Conservation (phyloP, 805 yeast species). For the Yarrowia yakushimensis region DNA sequence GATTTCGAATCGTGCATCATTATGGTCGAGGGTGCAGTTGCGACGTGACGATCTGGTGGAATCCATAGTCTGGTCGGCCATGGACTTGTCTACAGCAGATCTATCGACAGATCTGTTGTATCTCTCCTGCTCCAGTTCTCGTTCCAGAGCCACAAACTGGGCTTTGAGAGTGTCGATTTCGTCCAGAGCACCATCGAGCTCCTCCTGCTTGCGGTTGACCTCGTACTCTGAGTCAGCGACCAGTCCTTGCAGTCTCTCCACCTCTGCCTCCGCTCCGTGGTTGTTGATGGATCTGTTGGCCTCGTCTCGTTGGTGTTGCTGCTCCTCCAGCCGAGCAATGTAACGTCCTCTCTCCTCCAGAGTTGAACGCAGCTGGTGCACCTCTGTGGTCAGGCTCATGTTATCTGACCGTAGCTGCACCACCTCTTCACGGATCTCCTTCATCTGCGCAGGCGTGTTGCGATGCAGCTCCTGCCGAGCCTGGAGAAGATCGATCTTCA, state of each 20-base stretch:
- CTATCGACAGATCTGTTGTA: not conserved
- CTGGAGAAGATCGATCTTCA: conserved; percentile 10
- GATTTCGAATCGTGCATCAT: not conserved
- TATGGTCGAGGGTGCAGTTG: conserved; percentile 7
- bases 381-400: conserved; percentile 11
- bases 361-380: not conserved
- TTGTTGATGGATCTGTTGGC: not conserved
- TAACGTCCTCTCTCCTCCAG: conserved; percentile 7
- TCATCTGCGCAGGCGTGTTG: conserved; percentile 14
- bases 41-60: not conserved
- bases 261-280: conserved; percentile 6
- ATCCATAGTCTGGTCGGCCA: conserved; percentile 1
- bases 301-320: not conserved
- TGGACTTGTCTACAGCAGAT: not conserved
- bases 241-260: not conserved
- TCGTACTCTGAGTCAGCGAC: conserved; percentile 5
- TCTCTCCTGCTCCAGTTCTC: conserved; percentile 1
- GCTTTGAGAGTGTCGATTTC: conserved; percentile 22
- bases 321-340: not conserved
- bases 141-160: not conserved
- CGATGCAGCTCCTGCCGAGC: conserved; percentile 12
- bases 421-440: conserved; percentile 6
- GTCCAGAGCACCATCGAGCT: conserved; percentile 11
- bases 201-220: conserved; percentile 9
- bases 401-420: conserved; percentile 5